phyloP scores from a whole-genome alignment of 345 rosid genomes.

The Litchi chinensis region DNA sequence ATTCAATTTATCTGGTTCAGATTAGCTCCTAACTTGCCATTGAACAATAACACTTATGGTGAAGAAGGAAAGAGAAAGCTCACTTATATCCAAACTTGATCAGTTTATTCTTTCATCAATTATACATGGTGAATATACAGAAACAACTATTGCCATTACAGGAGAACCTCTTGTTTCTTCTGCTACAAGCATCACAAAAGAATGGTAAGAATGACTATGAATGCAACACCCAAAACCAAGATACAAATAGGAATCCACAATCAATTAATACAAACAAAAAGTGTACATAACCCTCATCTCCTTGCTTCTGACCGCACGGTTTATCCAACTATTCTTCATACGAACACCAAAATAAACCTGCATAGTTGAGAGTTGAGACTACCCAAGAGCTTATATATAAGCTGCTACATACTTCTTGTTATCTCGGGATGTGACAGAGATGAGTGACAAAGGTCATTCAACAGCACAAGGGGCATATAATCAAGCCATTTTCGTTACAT shows the following conservation, averaged over 20 bases:
- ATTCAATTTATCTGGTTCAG: too few species aligned
- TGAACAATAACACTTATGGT: too few species aligned
- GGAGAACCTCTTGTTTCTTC: neutral
- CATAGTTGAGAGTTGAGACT: neutral
- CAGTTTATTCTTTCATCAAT: neutral
- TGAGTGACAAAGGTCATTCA: slow-evolving; percentile 4
- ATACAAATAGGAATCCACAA: neutral
- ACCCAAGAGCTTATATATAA: too few species aligned
- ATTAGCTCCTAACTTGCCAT: too few species aligned
- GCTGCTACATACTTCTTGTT: too few species aligned
- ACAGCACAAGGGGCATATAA: slow-evolving; percentile 62
- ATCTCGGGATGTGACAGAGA: neutral
- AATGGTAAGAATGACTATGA: neutral
- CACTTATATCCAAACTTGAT: neutral
- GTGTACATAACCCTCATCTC: neutral
- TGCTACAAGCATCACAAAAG: slow-evolving; percentile 6
- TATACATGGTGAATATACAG: neutral
- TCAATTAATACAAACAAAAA: neutral
- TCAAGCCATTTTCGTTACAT: slow-evolving; percentile 90
- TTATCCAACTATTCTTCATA: too few species aligned
- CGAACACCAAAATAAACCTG: neutral
- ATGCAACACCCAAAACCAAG: slow-evolving; percentile 16
- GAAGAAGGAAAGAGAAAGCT: too few species aligned
- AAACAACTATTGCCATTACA: neutral
- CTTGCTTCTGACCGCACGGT: too few species aligned